A percentile compares a stretch with the other conserved stretches of the same genome.
Evolutionary conservation across 1,139 yeast species (phyloP).

Genomic region (Candida glucosophila): DNA sequence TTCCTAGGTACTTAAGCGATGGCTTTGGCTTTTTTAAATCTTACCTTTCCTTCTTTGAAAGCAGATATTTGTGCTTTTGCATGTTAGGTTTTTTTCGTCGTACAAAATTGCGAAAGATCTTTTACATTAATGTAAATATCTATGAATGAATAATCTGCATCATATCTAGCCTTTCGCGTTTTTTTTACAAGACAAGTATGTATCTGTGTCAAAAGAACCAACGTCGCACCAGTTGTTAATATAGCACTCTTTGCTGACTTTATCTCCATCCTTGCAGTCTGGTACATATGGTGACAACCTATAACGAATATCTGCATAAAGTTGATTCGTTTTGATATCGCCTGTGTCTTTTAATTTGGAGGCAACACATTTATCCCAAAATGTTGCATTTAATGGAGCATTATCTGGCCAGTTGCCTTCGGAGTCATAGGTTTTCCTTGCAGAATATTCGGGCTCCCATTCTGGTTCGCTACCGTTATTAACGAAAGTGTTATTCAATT

Average conservation of each 20-base stretch:
- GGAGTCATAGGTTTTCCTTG: slow-evolving; percentile 42
- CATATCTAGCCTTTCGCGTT: no score
- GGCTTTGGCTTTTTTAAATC: no score
- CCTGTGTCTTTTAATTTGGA: slow-evolving; percentile 22
- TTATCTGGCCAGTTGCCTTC: slow-evolving; percentile 38
- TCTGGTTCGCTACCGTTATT: slow-evolving; percentile 42
- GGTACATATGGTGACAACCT: slow-evolving; percentile 47
- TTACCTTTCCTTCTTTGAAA: not conserved
- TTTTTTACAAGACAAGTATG: no score
- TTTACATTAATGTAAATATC: no score
- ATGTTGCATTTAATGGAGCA: slow-evolving; percentile 50
- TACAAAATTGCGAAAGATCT: no score
- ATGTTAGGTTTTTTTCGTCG: not conserved
- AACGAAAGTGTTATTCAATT: slow-evolving; percentile 42
- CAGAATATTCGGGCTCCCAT: slow-evolving; percentile 49
- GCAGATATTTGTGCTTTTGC: not conserved
- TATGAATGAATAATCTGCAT: no score
- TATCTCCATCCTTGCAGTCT: slow-evolving; percentile 29
- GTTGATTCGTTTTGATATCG: slow-evolving; percentile 34
- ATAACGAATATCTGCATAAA: slow-evolving; percentile 37
- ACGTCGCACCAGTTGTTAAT: slow-evolving; percentile 36
- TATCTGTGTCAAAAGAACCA: slow-evolving; percentile 2
- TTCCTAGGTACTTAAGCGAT: no score
- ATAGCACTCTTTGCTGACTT: slow-evolving; percentile 26
- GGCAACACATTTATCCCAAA: slow-evolving; percentile 42